A percentile compares a stretch with the other conserved stretches of the same genome.
These are phyloP conservation scores for barrel medic (Medicago truncatula) DNA, from an alignment of 306 rosid genomes.

Conservation along the genomic window MtrunA17r5.0-ANR NC_053045.1:34312001-34312500, in stretches of 20 bases:
- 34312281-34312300: slow-evolving; percentile 55
- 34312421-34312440: background rate
- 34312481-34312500: background rate
- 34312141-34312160: slow-evolving; percentile 58
- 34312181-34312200: slow-evolving; percentile 50
- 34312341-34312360: slow-evolving; percentile 54
- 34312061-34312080: slow-evolving; percentile 45
- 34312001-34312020: slow-evolving; percentile 48
- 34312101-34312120: slow-evolving; percentile 45
- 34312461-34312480: background rate
- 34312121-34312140: slow-evolving; percentile 67
- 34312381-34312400: slow-evolving; percentile 58
- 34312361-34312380: slow-evolving; percentile 54
- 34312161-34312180: slow-evolving; percentile 50
- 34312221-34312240: slow-evolving; percentile 57
- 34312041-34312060: slow-evolving; percentile 46
- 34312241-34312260: slow-evolving; percentile 58
- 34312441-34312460: background rate
- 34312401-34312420: slow-evolving; percentile 26
- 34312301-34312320: slow-evolving; percentile 43
- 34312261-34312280: slow-evolving; percentile 59
- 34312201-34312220: slow-evolving; percentile 49
- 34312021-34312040: slow-evolving; percentile 49
- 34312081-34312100: slow-evolving; percentile 43
- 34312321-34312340: slow-evolving; percentile 63